Evolutionary conservation across 257 asterid species (phyloP), one percentile per base, ranked within the genome.

Genomic region (Osmanthus fragrans): DNA sequence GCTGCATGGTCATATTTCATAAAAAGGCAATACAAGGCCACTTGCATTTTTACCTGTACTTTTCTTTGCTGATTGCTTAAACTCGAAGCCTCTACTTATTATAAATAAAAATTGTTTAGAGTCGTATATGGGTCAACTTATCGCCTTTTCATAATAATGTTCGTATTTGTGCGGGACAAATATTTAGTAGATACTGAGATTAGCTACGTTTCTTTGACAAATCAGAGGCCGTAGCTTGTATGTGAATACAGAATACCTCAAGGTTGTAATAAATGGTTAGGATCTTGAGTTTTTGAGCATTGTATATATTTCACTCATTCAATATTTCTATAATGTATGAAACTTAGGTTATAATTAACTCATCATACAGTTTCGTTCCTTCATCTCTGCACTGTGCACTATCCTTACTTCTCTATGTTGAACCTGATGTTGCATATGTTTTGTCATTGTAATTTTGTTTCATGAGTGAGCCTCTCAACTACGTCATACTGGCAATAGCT

Each of bases 331-430:
- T 34, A 58, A 56, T 21, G 49, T 30, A 65, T 65, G 82, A 75
- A 79, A 79, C 71, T 75, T 73, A 2, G 21, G 69, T 72, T 47
- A 29, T 81, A 80, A 68, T 71, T 81, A 75, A 45, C 32, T 84
- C 67, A 74, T 77, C 67, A 30, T 82, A 82, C 87, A 86, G 88
- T 45, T 81, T 29, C 2, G 30, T 29, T 29, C 30, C 30, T 29
- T 29, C 30, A 29, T 29, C 30, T 29, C 2, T 29, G 30, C 30
- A 29, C 2, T 29, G 30, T 29, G 30, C 30, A 29, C 30, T 29
- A 29, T 29, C 30, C 30, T 1, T 29, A 29, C 30, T 29, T 29
- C 30, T 29, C 2, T 29, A 29, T 29, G 30, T 29, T 29, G 30
- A 29, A 29, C 30, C 30, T 29, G 2, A 29, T 29, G 2, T 2